These are phyloP conservation scores for Ganoderma leucocontextum DNA, from an alignment of 1,284 basidiomycete genomes.

Conservation along the genomic window DNA sequence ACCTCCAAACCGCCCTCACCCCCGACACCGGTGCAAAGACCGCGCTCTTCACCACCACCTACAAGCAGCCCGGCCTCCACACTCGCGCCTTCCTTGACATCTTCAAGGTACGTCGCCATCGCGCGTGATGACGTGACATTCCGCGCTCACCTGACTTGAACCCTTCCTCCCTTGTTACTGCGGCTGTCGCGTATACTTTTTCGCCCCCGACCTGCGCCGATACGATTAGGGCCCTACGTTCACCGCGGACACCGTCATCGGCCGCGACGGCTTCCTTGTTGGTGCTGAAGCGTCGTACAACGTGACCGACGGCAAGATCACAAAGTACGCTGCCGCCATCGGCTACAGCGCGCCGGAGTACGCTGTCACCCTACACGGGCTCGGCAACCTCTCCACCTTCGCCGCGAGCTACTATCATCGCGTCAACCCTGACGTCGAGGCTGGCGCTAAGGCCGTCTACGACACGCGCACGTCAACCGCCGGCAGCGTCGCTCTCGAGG, in stretches of 20 bases:
- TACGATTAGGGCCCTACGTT: slow-evolving; percentile 87
- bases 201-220: neutral
- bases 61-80: slow-evolving; percentile 98
- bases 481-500: slow-evolving; percentile 88
- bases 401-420: slow-evolving; percentile 99
- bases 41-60: slow-evolving; percentile 84
- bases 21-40: slow-evolving; percentile 89
- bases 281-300: slow-evolving; percentile 98
- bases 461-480: slow-evolving; percentile 85
- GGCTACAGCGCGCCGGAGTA: slow-evolving; percentile 98
- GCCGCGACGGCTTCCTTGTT: slow-evolving; percentile 96
- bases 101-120: slow-evolving; percentile 79
- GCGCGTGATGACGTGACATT: slow-evolving; percentile 32
- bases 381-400: slow-evolving; percentile 95
- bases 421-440: slow-evolving; percentile 94
- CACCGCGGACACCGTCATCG: slow-evolving; percentile 95
- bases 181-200: neutral
- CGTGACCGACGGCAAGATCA: slow-evolving; percentile 92
- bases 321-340: slow-evolving; percentile 91
- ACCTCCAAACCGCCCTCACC: slow-evolving; percentile 85
- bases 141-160: slow-evolving; percentile 32
- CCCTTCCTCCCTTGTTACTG: neutral
- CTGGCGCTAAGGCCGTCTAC: slow-evolving; percentile 97
- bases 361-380: slow-evolving; percentile 93
- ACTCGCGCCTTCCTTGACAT: slow-evolving; percentile 91